These are phyloP conservation scores for Pichia sp. DNA, from an alignment of 1,139 yeast genomes.

Conservation along the genomic window DNA sequence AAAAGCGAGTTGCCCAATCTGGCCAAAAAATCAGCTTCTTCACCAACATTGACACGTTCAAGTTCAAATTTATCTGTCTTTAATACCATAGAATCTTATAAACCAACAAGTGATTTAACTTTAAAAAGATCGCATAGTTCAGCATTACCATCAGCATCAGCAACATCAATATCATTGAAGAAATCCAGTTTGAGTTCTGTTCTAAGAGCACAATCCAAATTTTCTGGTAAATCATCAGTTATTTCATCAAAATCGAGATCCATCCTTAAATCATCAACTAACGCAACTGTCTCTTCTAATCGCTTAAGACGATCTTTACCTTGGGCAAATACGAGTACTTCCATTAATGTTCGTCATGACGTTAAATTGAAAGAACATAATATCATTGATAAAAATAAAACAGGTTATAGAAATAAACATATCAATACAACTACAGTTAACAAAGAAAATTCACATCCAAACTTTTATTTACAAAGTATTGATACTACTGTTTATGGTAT, in stretches of 20 bases:
- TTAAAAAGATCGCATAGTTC: background rate
- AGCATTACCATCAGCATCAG: background rate
- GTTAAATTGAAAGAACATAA: constrained; percentile 1
- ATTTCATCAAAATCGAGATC: constrained; percentile 8
- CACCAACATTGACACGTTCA: constrained; percentile 4
- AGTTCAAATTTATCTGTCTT: background rate
- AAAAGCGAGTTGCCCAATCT: background rate
- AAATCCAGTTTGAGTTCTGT: constrained; percentile 9
- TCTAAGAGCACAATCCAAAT: constrained; percentile 12
- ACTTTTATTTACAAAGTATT: constrained; percentile 4
- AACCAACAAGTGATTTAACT: background rate
- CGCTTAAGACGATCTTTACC: constrained; percentile 6
- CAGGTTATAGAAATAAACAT: background rate
- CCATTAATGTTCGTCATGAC: constrained; percentile 9
- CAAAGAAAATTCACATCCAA: background rate
- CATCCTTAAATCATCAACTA: background rate
- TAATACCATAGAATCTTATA: background rate
- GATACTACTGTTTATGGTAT: constrained; percentile 33
- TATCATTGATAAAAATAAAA: constrained; percentile 1
- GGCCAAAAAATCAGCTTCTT: background rate
- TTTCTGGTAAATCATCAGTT: constrained; percentile 10
- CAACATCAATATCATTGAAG: background rate
- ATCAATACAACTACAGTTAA: background rate
- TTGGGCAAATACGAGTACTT: constrained; percentile 2
- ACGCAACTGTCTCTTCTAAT: background rate